Base-by-base conservation (phyloP, 1,284 basidiomycete species). In the Pascua sp. region DNA sequence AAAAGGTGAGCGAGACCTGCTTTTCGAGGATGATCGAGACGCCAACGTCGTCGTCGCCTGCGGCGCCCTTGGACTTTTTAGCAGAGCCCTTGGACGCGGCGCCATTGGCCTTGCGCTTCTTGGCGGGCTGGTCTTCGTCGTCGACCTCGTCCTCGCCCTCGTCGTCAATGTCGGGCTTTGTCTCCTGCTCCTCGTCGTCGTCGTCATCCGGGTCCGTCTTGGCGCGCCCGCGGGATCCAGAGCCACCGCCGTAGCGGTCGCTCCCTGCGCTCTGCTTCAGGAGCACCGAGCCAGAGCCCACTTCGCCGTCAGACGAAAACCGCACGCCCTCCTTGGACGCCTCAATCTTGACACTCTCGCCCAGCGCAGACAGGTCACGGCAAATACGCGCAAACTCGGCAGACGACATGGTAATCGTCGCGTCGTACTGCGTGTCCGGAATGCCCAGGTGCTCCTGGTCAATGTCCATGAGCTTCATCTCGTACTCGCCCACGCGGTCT, bases 401-500 rank as follows among this genome's bases (percentile, higher is more conserved):
- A 0, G 92, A 86, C 9, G 89, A 85, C 85, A 99, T 87, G 38
- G 87, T 88, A 55, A 98, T 87, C 53, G 90, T 88, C 16, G 92
- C 91, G 70, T 98, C 95, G 78, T 98, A 99, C 61, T 94, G 89
- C 3, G 96, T 99, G 67, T 98, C 93, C n/a, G 96, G 96, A 68
- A 98, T 98, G 51, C 90, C 90, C 54, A 98, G 88, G 57, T 87
- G 88, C 78, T 98, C 96, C 40, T 89, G 82, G 78, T 99, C 95
- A 70, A 99, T 99, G 72, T 98, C 96, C 94, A 99, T 98, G 55
- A 98, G 85, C 78, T 98, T 98, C 87, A 99, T 91, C 70, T 97
- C 94, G 79, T 98, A 98, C 75, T 98, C 92, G 24, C 92, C 93
- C 54, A 98, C 88, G 55, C 96, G 87, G 78, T 98, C 95, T 11